Evolutionary conservation across 768 basidiomycete species (phyloP).

Genomic region (Lyophyllum shimeji): DNA sequence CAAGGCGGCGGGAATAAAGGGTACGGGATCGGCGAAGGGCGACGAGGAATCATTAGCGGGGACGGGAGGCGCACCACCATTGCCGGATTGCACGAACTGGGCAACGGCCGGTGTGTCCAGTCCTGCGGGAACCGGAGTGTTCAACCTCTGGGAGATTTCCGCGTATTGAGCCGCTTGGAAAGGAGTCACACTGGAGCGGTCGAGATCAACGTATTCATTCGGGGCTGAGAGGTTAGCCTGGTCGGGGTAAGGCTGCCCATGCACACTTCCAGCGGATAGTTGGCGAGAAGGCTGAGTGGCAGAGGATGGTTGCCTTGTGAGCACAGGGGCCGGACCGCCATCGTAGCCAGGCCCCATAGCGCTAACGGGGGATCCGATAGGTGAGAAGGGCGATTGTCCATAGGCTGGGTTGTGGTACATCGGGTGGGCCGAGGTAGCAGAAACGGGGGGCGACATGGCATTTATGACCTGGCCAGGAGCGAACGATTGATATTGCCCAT

Average conservation of each 20-base stretch:
- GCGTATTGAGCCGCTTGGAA: conserved; percentile 76
- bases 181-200: conserved; percentile 68
- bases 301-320: conserved; percentile 23
- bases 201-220: conserved; percentile 61
- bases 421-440: conserved; percentile 33
- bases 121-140: conserved; percentile 37
- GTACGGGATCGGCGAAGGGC: conserved; percentile 32
- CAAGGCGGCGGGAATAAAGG: conserved; percentile 14
- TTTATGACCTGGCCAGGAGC: conserved; percentile 34
- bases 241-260: conserved; percentile 18
- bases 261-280: conserved; percentile 6
- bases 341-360: conserved; percentile 15
- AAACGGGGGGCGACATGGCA: conserved; percentile 21
- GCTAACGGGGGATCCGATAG: conserved; percentile 31
- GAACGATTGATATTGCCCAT: conserved; percentile 29
- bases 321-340: conserved; percentile 14
- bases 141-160: conserved; percentile 62
- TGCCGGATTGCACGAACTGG: conserved; percentile 13
- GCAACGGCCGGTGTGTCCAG: conserved; percentile 30
- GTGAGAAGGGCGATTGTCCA: conserved; percentile 35
- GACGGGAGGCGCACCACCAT: conserved; percentile 4
- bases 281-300: conserved; percentile 10
- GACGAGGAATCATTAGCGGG: conserved; percentile 13
- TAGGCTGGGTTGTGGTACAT: conserved; percentile 35
- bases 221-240: conserved; percentile 13